Evolutionary conservation across 129 eudicot genomes (phyloP), one percentile per base, ranked within the genome.

Genomic region (Lactuca sativa): DNA sequence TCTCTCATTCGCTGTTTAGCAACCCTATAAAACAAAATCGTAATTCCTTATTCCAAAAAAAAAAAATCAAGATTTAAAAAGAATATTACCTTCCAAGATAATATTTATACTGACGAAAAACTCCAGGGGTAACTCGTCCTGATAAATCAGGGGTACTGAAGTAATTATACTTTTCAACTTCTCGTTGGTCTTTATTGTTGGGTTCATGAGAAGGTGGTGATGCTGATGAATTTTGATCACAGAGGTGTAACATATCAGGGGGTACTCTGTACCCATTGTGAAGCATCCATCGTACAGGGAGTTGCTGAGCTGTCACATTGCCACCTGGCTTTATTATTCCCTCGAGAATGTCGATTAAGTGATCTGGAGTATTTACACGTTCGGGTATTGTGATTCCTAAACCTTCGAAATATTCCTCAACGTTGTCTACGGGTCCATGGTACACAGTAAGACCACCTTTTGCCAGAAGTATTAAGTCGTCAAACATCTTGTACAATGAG

Each of bases 221-320:
- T 30, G 97, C 60, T 18, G 92, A 82, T 64, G 97, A 51, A 32
- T 58, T 83, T 76, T 93, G 78, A 63, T 93, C 97, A 77, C 95
- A 84, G 17, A 47, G 72, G 15, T 81, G 86, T 76, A 93, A 55
- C 98, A 93, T 93, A 71, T 93, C 98, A 10, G 92, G 88, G 16
- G 98, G 98, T 47, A 93, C 97, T 3, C 87, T 67, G 73, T 86
- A 93, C 17, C 97, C 97, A 12, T 93, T 93, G 66, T 88, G 92
- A 64, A 90, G 96, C 98, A 93, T 93, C 98, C 98, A 93, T 63
- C 85, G 78, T 38, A 93, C 89, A 4, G 98, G 98, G 21, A 93
- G 90, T 72, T 93, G 97, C 80, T 93, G 78, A 74, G 76, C 86
- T 41, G 92, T 81, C 68, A 93, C 69, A 9, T 83, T 78, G 3